Evolutionary conservation across 495 filamentous ascomycete genomes (phyloP).

Genomic region (Hypoxylon crocopeplum): DNA sequence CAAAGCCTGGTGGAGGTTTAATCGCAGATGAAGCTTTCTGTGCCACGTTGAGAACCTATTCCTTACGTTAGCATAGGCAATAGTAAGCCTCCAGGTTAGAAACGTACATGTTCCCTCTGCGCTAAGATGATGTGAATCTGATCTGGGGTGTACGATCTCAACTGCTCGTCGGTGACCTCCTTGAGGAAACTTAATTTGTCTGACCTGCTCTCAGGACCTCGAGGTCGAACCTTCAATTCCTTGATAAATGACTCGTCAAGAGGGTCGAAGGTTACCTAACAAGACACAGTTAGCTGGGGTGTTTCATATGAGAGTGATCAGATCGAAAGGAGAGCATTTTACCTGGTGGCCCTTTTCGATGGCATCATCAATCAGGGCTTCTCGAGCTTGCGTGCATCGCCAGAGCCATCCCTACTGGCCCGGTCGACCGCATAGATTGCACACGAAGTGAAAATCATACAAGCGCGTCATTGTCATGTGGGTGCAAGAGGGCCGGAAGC

Average conservation of each 20-base stretch:
- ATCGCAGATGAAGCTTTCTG: neutral
- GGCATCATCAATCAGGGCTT: slow-evolving; percentile 50
- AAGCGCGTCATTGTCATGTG: slow-evolving; percentile 66
- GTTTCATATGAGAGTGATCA: slow-evolving; percentile 21
- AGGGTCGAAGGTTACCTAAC: slow-evolving; percentile 31
- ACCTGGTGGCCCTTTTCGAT: slow-evolving; percentile 40
- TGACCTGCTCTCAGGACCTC: slow-evolving; percentile 45
- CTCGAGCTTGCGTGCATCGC: slow-evolving; percentile 66
- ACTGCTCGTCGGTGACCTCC: slow-evolving; percentile 57
- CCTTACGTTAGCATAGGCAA: slow-evolving; percentile 2
- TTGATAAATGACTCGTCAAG: slow-evolving; percentile 11
- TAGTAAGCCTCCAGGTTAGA: neutral
- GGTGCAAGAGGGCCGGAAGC: slow-evolving; percentile 55
- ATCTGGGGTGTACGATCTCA: slow-evolving; percentile 49
- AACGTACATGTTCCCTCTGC: slow-evolving; percentile 50
- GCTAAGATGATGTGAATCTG: slow-evolving; percentile 50
- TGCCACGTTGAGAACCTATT: slow-evolving; percentile 8
- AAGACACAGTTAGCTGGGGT: slow-evolving; percentile 7
- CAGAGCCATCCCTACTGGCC: slow-evolving; percentile 70
- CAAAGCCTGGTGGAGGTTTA: slow-evolving; percentile 15
- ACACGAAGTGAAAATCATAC: slow-evolving; percentile 53
- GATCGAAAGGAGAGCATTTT: slow-evolving; percentile 32
- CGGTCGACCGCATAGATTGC: slow-evolving; percentile 56
- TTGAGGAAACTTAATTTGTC: slow-evolving; percentile 51
- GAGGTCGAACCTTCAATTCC: slow-evolving; percentile 38